These are phyloP conservation scores for Orbilia oligospora DNA, from an alignment of 2,329 filamentous ascomycete genomes.

Conservation along the genomic window DNA sequence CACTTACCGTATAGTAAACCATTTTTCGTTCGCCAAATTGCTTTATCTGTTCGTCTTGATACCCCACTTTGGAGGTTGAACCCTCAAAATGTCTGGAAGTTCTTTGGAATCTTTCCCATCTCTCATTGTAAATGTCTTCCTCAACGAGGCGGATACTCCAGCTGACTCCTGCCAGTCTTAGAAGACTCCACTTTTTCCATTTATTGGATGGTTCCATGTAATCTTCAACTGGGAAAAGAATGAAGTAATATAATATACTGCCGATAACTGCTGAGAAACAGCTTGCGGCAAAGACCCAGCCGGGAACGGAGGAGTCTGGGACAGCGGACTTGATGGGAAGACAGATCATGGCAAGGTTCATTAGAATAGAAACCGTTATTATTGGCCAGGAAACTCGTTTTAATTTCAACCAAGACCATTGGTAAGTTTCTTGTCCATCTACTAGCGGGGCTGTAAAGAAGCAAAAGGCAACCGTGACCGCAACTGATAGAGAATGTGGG, in stretches of 20 bases:
- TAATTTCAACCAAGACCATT: conserved; percentile 43
- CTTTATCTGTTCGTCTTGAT: conserved; percentile 48
- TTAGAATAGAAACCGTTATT: conserved; percentile 33
- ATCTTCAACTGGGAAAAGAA: conserved; percentile 51
- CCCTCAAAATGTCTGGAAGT: conserved; percentile 43
- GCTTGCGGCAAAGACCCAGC: conserved; percentile 43
- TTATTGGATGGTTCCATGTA: conserved; percentile 25
- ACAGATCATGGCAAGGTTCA: conserved; percentile 54
- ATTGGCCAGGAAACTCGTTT: conserved; percentile 46
- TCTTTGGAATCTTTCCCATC: conserved; percentile 51
- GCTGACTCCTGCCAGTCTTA: conserved; percentile 43
- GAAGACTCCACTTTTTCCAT: conserved; percentile 41
- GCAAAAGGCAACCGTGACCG: conserved; percentile 40
- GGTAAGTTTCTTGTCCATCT: conserved; percentile 33
- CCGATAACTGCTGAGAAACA: conserved; percentile 33
- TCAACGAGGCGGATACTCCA: conserved; percentile 44
- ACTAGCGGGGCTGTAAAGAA: conserved; percentile 32
- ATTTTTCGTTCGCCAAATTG: conserved; percentile 54
- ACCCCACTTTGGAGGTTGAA: conserved; percentile 36
- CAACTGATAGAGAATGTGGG: conserved; percentile 22
- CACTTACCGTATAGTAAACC: conserved; percentile 53
- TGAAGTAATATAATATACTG: conserved; percentile 39
- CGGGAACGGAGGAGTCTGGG: conserved; percentile 44
- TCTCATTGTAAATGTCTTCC: conserved; percentile 36
- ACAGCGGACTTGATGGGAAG: conserved; percentile 41